Evolutionary conservation across 306 rosid species (phyloP).

Genomic region (Oemleria cerasiformis): DNA sequence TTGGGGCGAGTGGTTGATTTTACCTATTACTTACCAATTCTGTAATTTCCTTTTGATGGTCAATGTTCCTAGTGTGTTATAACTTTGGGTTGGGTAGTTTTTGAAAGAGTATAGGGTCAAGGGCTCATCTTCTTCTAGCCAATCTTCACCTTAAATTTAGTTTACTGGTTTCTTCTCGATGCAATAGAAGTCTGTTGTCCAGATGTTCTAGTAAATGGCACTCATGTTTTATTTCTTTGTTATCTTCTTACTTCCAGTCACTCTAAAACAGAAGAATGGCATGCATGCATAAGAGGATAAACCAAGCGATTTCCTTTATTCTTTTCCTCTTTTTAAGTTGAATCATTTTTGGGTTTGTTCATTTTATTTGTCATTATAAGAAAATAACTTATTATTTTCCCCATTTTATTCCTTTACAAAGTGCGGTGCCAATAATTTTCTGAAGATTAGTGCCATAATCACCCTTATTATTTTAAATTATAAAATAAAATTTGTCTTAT

Average conservation of each 20-base stretch:
- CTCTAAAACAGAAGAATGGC: not conserved
- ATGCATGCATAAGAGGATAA: not conserved
- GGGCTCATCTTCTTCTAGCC: not conserved
- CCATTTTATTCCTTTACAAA: not conserved
- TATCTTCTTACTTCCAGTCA: not conserved
- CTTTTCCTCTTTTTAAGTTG: not conserved
- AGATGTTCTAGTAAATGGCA: not conserved
- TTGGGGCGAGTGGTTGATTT: too few species aligned
- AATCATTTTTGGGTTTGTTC: not conserved
- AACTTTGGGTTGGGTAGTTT: not conserved
- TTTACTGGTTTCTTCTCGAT: not conserved
- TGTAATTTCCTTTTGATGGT: not conserved
- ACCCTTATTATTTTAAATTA: constrained; percentile 18
- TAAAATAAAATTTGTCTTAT: constrained; percentile 7
- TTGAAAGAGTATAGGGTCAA: not conserved
- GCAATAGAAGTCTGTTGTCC: not conserved
- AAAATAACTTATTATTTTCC: not conserved
- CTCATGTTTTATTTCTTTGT: not conserved
- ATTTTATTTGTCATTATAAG: not conserved
- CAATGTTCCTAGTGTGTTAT: not conserved
- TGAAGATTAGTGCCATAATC: constrained; percentile 6
- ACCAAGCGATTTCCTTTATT: not conserved
- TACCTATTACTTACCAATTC: too few species aligned
- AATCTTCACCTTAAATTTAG: not conserved
- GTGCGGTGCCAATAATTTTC: constrained; percentile 4